Conservation (phyloP, 2,329 filamentous ascomycete genomes). For the Penicillium sp. region DNA sequence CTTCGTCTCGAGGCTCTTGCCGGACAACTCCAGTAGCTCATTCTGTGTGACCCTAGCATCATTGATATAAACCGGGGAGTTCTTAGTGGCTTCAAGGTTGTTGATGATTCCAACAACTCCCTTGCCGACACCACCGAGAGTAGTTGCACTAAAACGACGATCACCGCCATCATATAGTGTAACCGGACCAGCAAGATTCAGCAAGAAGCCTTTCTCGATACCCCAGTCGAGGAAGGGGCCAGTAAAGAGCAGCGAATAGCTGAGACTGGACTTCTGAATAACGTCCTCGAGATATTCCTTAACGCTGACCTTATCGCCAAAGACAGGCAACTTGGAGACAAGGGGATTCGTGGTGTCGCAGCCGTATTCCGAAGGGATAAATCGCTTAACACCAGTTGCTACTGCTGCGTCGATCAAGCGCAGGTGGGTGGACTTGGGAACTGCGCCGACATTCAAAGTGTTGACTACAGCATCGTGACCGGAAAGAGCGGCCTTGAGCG, state of each 20-base stretch:
- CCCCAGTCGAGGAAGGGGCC: slow-evolving; percentile 37
- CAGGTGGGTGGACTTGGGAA: slow-evolving; percentile 8
- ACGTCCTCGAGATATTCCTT: slow-evolving; percentile 28
- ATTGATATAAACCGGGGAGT: slow-evolving; percentile 49
- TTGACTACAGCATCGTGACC: slow-evolving; percentile 32
- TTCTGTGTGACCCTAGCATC: slow-evolving; percentile 48
- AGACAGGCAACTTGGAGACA: slow-evolving; percentile 29
- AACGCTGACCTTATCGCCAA: slow-evolving; percentile 30
- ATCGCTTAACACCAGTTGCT: slow-evolving; percentile 29
- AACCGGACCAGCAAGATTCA: slow-evolving; percentile 39
- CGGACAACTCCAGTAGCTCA: slow-evolving; percentile 31
- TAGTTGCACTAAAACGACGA: slow-evolving; percentile 48
- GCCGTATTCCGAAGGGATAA: slow-evolving; percentile 39
- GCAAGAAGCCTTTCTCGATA: slow-evolving; percentile 41
- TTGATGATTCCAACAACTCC: slow-evolving; percentile 50
- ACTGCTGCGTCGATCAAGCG: slow-evolving; percentile 32
- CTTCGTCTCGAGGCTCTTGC: slow-evolving; percentile 25
- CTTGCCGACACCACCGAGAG: slow-evolving; percentile 47
- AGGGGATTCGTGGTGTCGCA: slow-evolving; percentile 28
- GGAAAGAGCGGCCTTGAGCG: slow-evolving; percentile 24
- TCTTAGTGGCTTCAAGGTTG: slow-evolving; percentile 54
- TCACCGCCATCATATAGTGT: slow-evolving; percentile 53
- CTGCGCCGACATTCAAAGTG: slow-evolving; percentile 11
- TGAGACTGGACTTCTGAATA: slow-evolving; percentile 20
- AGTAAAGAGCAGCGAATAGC: slow-evolving; percentile 32